Evolutionary conservation across 192 early-diverging fungal genomes (phyloP).

Genomic region (Coemansia sp.): DNA sequence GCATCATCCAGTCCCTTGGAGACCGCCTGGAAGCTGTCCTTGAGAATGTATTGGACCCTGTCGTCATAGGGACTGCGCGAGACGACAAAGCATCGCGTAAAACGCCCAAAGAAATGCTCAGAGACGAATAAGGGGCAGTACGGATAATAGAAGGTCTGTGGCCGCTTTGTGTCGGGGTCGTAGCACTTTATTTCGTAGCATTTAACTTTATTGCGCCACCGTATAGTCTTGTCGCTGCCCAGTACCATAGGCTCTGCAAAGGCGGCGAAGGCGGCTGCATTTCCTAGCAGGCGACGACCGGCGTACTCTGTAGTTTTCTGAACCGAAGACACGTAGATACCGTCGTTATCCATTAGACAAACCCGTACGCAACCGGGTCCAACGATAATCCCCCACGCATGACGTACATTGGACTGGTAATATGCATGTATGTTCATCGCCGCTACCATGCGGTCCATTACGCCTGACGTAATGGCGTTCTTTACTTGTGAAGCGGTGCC

Average conservation of each 20-base stretch:
- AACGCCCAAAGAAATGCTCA: conserved; percentile 45
- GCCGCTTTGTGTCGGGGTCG: background rate
- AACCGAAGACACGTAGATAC: conserved; percentile 23
- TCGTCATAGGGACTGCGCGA: conserved; percentile 10
- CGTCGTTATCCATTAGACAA: conserved; percentile 46
- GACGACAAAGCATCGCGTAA: conserved; percentile 41
- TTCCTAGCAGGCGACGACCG: conserved; percentile 9
- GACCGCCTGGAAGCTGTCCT: conserved; percentile 48
- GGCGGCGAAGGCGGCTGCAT: conserved; percentile 7
- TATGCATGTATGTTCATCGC: conserved; percentile 38
- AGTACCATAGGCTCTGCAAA: conserved; percentile 36
- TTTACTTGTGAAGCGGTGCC: too few relatives aligned
- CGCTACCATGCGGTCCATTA: conserved; percentile 29
- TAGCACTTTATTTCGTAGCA: conserved; percentile 43
- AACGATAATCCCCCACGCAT: conserved; percentile 33
- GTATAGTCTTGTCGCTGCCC: conserved; percentile 42
- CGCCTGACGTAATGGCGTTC: conserved; percentile 17
- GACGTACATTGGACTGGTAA: conserved; percentile 22
- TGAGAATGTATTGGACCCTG: conserved; percentile 26
- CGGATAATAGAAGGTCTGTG: conserved; percentile 12
- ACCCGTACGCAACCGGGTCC: conserved; percentile 24
- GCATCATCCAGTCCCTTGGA: background rate
- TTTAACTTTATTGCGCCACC: conserved; percentile 22
- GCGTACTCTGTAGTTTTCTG: too few relatives aligned
- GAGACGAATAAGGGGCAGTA: conserved; percentile 32